Evolutionary conservation across 2,329 filamentous ascomycete genomes (phyloP), one percentile per base, ranked within the genome.

Genomic region (Fusarium sp.): DNA sequence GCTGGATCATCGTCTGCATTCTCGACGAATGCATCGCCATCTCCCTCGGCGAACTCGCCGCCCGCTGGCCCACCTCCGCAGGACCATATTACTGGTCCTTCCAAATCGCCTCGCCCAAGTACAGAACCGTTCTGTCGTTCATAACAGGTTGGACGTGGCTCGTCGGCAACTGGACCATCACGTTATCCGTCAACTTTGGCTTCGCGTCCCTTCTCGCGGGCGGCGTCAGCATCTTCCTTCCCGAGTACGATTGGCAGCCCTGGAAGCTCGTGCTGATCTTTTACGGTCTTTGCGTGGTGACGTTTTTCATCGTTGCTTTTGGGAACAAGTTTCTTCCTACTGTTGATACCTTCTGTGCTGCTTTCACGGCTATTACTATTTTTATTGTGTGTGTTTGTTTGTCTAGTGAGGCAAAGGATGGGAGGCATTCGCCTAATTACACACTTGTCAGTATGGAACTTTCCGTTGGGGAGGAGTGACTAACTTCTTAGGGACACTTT

Each of bases 251-350:
- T 21, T 74, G 87, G 16, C 80, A 90, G 70, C 75, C 86, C 4
- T 93, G 90, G 89, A 90, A 93, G 75, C 89, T 92, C 55, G 92
- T 93, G 72, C 79, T 93, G 34, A 89, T 93, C 63, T 93, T 93
- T 78, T 87, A 91, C 63, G 90, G 82, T 13, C 89, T 90, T 74
- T 91, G 88, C 37, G 63, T 89, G 25, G 78, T 87, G 18, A 89
- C 89, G 18, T 90, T 92, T 66, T 62, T 88, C 55, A 82, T 93
- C 76, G 93, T 93, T 65, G 88, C 89, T 3, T 91, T 93, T 69
- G 84, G 86, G 10, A 79, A 80, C 32, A 72, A 75, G 10, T 76
- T 89, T 7, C 82, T 94, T 25, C 90, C 91, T 1, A 82, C 86
- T 20, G 84, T 93, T 74, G 93, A 91, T 77, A 90, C 91, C 69